Base-by-base conservation (phyloP, 176 grass and related monocot species). In the Poa annua region DNA sequence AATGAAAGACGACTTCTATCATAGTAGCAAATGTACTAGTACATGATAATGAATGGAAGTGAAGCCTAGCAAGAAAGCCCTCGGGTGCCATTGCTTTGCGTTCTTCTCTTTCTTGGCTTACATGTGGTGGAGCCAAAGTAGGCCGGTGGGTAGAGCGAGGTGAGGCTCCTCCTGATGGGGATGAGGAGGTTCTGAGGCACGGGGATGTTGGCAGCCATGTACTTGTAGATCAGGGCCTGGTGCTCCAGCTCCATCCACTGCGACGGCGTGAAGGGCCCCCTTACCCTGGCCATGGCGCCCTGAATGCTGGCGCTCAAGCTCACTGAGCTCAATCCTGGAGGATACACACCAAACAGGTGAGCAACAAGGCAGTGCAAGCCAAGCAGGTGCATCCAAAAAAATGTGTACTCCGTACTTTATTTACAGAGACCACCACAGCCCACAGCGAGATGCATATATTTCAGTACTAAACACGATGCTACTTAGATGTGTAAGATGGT, bases 231-330 rank as follows among this genome's bases (percentile, higher is more conserved):
- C 88, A 98, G 88, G 38, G 92, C 96, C 79, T 98, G 96, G 80
- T 95, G 96, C 74, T 98, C 96, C 81, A 98, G 80, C 84, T 98
- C 96, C 77, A 93, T 89, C 96, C 96, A 98, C 66, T 98, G 96
- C 32, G 92, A 93, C 66, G 92, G 91, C 16, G 96, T 98, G 89
- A 98, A 98, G 41, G 96, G 96, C 11, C 82, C 90, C 80, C 92
- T 93, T 74, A 88, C 68, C 86, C 96, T 80, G 86, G 88, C 87
- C 82, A 95, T 87, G 50, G 86, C 88, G 6, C 85, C 90, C 70
- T 93, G 91, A 72, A 98, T 83, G 79, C 85, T 88, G 83, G 72
- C 80, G 84, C 82, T 89, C 85, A 91, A 85, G 91, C 86, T 81
- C 71, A 84, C 72, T 15, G 92, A 91, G 86, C 71, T 86, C 79